phyloP scores from a whole-genome alignment of 805 yeast genomes.

The Tetrapisispora pingtungensis region DNA sequence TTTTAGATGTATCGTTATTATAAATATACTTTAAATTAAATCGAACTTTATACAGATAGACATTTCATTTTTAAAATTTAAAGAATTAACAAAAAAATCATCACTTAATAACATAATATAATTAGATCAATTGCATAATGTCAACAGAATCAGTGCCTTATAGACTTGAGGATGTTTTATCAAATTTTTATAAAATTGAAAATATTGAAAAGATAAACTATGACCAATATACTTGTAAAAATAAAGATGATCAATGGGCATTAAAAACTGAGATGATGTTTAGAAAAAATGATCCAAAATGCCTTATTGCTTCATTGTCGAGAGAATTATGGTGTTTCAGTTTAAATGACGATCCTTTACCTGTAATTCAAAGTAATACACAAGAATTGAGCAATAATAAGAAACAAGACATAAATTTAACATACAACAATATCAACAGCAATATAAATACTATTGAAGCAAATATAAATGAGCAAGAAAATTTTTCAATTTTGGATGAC shows the following conservation, averaged over 20 bases:
- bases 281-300: constrained; percentile 29
- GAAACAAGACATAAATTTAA: background rate
- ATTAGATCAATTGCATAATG: background rate
- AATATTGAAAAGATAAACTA: constrained; percentile 26
- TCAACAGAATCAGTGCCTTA: constrained; percentile 6
- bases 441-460: background rate
- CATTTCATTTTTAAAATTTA: no score
- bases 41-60: no score
- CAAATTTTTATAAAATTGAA: constrained; percentile 25
- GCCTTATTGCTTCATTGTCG: constrained; percentile 31
- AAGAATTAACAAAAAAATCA: no score
- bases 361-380: constrained; percentile 19
- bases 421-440: background rate
- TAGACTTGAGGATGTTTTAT: constrained; percentile 21
- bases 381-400: constrained; percentile 3
- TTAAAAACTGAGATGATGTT: constrained; percentile 34
- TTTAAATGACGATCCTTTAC: constrained; percentile 31
- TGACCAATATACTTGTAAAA: constrained; percentile 25
- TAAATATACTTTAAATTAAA: no score
- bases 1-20: no score
- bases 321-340: constrained; percentile 38
- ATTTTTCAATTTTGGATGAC: background rate
- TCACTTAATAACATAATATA: no score
- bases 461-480: background rate
- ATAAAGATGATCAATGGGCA: constrained; percentile 33